Evolutionary conservation across 129 eudicot genomes (phyloP).

Genomic region (Escallonia rubra): DNA sequence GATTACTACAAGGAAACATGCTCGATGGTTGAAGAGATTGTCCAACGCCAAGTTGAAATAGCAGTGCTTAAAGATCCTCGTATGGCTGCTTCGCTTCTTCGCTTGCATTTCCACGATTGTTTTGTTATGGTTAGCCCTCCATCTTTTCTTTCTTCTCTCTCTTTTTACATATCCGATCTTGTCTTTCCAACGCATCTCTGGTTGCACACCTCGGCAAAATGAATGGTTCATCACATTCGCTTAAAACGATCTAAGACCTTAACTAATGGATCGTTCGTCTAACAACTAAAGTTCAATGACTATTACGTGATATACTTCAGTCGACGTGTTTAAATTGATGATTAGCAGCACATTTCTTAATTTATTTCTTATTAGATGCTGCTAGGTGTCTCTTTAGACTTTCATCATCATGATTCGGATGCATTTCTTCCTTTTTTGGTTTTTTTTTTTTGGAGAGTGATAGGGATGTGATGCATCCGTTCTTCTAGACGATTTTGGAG

Average conservation of each 20-base stretch:
- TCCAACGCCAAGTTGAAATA: slow-evolving; percentile 39
- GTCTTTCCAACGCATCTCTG: too few species aligned
- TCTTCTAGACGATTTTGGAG: slow-evolving; percentile 40
- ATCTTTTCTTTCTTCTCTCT: not conserved
- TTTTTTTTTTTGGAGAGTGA: not conserved
- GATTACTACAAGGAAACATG: slow-evolving; percentile 47
- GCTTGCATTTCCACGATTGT: slow-evolving; percentile 67
- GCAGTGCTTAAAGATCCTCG: slow-evolving; percentile 51
- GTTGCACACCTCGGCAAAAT: too few species aligned
- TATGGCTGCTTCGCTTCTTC: slow-evolving; percentile 63
- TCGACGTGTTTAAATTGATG: too few species aligned
- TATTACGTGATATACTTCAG: too few species aligned
- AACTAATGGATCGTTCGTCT: too few species aligned
- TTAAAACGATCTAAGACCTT: too few species aligned
- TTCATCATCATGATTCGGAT: too few species aligned
- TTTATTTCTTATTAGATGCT: too few species aligned
- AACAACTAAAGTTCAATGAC: too few species aligned
- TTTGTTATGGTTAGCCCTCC: slow-evolving; percentile 47
- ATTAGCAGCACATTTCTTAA: too few species aligned
- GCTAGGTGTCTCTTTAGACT: too few species aligned
- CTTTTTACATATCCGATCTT: not conserved
- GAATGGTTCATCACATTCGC: too few species aligned
- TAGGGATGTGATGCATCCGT: slow-evolving; percentile 66
- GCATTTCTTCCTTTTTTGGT: not conserved
- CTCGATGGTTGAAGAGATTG: slow-evolving; percentile 42